Evolutionary conservation across 163 green algal species (phyloP), one percentile per base, ranked within the genome.

Genomic region (Picocystis sp.): DNA sequence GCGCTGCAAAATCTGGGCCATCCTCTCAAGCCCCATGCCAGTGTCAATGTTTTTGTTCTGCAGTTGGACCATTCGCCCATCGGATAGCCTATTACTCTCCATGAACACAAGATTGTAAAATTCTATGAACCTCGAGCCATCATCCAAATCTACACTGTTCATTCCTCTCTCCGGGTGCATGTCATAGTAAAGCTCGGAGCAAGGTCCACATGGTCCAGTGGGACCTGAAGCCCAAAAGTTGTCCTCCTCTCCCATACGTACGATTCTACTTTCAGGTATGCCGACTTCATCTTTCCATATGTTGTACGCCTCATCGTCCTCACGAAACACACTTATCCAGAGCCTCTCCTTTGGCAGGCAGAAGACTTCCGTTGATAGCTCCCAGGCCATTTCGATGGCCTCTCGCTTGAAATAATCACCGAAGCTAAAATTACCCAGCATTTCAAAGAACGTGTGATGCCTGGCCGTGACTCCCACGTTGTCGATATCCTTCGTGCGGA

Each of bases 41-140:
- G 84, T 94, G 69, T 94, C 84, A 62, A 94, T 91, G 76, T 89
- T 86, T 64, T 83, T 81, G 17, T 68, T 66, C 21, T 73, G 65
- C n/a, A 93, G 75, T 1, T 77, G 77, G 21, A 63, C 71, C 51
- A 86, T 58, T 3, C 49, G 55, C 35, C 81, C 79, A 45, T 82
- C 67, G 0, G 71, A 50, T 22, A 59, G 22, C 22, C 82, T 67
- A 62, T 89, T 86, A 59, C 69, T 67, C 72, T 94, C 67, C 83
- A 94, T 94, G 71, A 94, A 94, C n/a, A 94, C 83, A 38, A 95
- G 69, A 66, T 96, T 96, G 72, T 93, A 96, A 63, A 93, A 93
- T 77, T 96, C 86, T 43, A 96, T 89, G 66, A 94, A 95, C 13
- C 76, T 65, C n/a, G 42, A 65, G 61, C 92, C 85, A 62, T 95